Evolutionary conservation across 139 green algal species (phyloP), one percentile per base, ranked within the genome.

Genomic region (Mesotaenium endlicherianum): DNA sequence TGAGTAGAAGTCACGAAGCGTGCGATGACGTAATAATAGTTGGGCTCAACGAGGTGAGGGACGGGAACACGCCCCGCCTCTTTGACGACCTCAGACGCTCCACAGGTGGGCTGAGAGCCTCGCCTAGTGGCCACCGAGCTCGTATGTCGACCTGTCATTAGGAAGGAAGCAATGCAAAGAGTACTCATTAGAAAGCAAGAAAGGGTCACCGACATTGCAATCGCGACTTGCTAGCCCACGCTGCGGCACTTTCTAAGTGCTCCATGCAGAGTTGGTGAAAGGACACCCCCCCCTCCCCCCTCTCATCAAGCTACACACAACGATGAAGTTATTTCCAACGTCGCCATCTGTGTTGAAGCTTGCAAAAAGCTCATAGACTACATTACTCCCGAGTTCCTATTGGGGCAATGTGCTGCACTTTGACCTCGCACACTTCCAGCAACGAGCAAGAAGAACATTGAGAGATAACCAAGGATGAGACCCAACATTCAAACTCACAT

Each of bases 71-170:
- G 60, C 43, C 43, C 11, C 60, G 60, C 43, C 43, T 72, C 11
- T 72, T 72, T 5, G 60, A 6, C 6, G 60, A 72, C 11, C 43
- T 72, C 17, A 6, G 6, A 6, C 5, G 6, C 11, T 72, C 60
- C 8, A 38, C 41, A 5, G 8, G 8, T 5, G 36, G 36, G 20
- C 43, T 6, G 8, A 79, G 11, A 31, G 6, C 11, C 47, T 79
- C 70, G 8, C 70, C 70, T 14, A 79, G 70, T 8, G 70, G 70
- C 70, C 70, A 79, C 11, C 70, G 40, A 8, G 70, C 31, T 6
- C 70, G 70, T 70, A 79, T 60, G 41, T 79, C 70, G 31, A 79
- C 42, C 42, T 79, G 70, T 64, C 53, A 64, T 34, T 64, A 64
- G 53, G 20, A 20, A 64, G 26, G 26, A 64, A 64, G 26, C 20